Evolutionary conservation across 129 eudicot species (phyloP), one percentile per base, ranked within the genome.

Genomic region (Flaveria trinervia): DNA sequence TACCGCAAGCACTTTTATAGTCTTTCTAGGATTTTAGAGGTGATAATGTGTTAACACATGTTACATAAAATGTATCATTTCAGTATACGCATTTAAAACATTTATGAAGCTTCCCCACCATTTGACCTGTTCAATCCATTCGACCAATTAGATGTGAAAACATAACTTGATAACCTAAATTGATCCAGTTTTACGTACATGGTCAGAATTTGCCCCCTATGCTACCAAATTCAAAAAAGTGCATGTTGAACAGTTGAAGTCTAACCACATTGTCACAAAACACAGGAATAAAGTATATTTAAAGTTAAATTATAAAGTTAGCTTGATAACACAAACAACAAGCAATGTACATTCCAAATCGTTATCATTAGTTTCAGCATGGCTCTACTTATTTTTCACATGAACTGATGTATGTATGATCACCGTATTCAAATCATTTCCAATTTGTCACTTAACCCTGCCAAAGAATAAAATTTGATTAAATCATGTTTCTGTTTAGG

Each of bases 261-360:
- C 39, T 60, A 11, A 60, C 39, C 16, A 18, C 30, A 25, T 60
- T 60, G 65, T 59, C 23, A 1, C 36, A 60, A 22, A 60, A 23
- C 22, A 22, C 7, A 2, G 44, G 9, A 44, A 41, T 33, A 14
- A 60, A 60, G 23, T 36, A 61, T 39, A 66, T 20, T 41, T 30
- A 30, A 59, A 14, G 43, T 7, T 56, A 16, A 39, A 22, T 13
- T 17, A 54, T 20, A 17, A 72, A 66, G 9, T 57, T 52, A 15
- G 36, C 14, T 15, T 61, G 14, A 62, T 75, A 50, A 59, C 45
- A 50, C 39, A 65, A 76, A 66, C 73, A 11, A 39, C 20, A 23
- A 51, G 50, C 80, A 52, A 66, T 64, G 46, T 10, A 7, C 39
- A 33, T 33, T 7, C 39, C 55, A 50, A n/a, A 50, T 50, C 3